Evolutionary conservation across 2,329 filamentous ascomycete species (phyloP), one percentile per base, ranked within the genome.

Genomic region (Nemania sp.): DNA sequence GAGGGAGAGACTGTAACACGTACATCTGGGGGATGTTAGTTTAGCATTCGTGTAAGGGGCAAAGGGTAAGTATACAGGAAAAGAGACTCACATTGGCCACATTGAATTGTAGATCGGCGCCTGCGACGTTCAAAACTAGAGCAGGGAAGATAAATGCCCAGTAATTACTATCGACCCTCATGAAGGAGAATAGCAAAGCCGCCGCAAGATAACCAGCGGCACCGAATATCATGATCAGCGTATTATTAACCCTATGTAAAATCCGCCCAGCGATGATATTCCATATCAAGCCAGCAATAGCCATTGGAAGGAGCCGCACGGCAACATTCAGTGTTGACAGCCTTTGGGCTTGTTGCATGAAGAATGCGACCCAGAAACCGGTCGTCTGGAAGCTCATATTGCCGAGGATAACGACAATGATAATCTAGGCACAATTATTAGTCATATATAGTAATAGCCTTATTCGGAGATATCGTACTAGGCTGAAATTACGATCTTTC

Each of bases 61-160:
- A 56, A 29, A 4, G 15, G n/a, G 22, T 29, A 47, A 49, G n/a
- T 62, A 35, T 22, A 38, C 8, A 27, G 22, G 32, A 27, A 43
- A 35, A 22, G 22, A 2, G n/a, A 79, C 85, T 72, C 76, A 89
- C 86, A 73, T 92, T 92, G 3, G 87, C 86, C 24, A 92, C 89
- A 67, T 91, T 91, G 77, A 92, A 92, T 66, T 92, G 87, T 38
- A 92, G 86, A 74, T 92, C 90, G 0, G 89, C 89, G 0, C 90
- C 90, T 3, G 90, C 80, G 1, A 92, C 89, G 24, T 86, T 85
- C 27, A 92, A 77, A 5, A 89, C 78, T 45, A 91, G 78, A 0
- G 85, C 84, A 0, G 89, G 88, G 74, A 92, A 92, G 5, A 86
- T 83, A 67, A 90, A 88, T 0, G 85, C 85, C 90, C 90, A 92